Evolutionary conservation across 768 basidiomycete species (phyloP), one percentile per base, ranked within the genome.

Genomic region (Lepiota subincarnata): DNA sequence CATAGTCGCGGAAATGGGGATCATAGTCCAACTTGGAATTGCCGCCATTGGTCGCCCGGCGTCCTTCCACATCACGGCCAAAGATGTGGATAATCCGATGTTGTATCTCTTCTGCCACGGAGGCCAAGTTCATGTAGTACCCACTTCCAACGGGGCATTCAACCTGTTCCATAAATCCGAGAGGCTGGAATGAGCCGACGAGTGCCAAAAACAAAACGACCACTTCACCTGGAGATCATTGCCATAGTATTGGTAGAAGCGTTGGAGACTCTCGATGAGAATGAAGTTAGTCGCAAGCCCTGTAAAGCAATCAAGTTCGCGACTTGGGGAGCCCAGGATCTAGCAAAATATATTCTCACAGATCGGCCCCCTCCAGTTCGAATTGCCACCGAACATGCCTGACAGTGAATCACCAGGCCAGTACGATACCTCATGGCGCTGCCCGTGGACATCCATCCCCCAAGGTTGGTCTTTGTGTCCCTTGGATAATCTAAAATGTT

Each of bases 61-160:
- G 79, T 8, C 95, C 94, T 55, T 91, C 80, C 57, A 81, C 68
- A 65, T 99, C 96, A 22, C 94, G 84, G n/a, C 91, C 86, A 63
- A 99, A 99, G 62, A 99, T 93, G 68, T 98, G 94, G 52, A 98
- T 99, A 57, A 98, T 85, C n/a, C 97, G 87, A 65, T 98, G 96
- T 68, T 98, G 97, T 52, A 99, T 94, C 69, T 99, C 97, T 63
- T 98, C 96, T 4, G 97, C 93, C 16, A 96, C 93, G 54, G 83
- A 80, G 8, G 87, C 91, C 6, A 99, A 83, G 65, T 93, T 91
- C 94, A 98, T 98, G 70, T 87, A 92, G 60, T 97, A 95, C n/a
- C 97, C 97, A 57, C 87, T 90, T 22, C 94, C 93, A 0, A 92
- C 94, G 4, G 97, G 97, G 63, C 97, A 99, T 69, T 99, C 97